Evolutionary conservation across 495 filamentous ascomycete species (phyloP).

Genomic region (Sordaria brevicollis): DNA sequence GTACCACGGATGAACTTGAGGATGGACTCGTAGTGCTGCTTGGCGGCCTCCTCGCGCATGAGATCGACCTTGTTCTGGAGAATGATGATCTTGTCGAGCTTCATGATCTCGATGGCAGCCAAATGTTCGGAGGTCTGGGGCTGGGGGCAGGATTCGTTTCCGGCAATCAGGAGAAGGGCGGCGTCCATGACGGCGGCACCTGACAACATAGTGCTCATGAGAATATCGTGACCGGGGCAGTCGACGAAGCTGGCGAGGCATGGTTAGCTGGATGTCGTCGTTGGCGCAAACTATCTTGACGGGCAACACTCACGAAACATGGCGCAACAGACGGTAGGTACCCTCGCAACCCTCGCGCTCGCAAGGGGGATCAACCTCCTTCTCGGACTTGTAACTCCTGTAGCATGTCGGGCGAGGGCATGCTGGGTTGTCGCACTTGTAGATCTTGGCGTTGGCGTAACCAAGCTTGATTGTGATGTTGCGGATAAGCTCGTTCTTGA

Average conservation of each 20-base stretch:
- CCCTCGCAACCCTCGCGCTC: slow-evolving; percentile 86
- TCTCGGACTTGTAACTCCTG: slow-evolving; percentile 94
- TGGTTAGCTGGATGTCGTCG: slow-evolving; percentile 1
- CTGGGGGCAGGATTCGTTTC: slow-evolving; percentile 97
- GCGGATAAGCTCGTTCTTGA: slow-evolving; percentile 98
- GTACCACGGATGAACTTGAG: slow-evolving; percentile 96
- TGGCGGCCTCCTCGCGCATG: slow-evolving; percentile 86
- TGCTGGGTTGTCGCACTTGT: slow-evolving; percentile 87
- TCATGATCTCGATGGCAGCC: slow-evolving; percentile 99
- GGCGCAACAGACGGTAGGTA: slow-evolving; percentile 71
- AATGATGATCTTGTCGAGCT: slow-evolving; percentile 95
- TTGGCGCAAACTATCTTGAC: not conserved
- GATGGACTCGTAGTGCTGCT: slow-evolving; percentile 90
- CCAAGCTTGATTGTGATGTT: slow-evolving; percentile 99
- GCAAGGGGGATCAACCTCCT: slow-evolving; percentile 91
- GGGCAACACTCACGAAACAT: slow-evolving; percentile 63
- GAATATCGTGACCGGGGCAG: slow-evolving; percentile 99
- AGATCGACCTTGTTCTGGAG: slow-evolving; percentile 98
- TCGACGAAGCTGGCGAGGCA: slow-evolving; percentile 66
- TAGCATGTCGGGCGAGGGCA: slow-evolving; percentile 94
- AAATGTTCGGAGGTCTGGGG: slow-evolving; percentile 99
- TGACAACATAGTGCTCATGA: slow-evolving; percentile 99
- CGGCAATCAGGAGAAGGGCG: slow-evolving; percentile 88
- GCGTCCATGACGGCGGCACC: slow-evolving; percentile 99
- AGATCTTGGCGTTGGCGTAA: slow-evolving; percentile 98